Evolutionary conservation across 768 basidiomycete genomes (phyloP), one percentile per base, ranked within the genome.

Genomic region (Chalciporus chontae): DNA sequence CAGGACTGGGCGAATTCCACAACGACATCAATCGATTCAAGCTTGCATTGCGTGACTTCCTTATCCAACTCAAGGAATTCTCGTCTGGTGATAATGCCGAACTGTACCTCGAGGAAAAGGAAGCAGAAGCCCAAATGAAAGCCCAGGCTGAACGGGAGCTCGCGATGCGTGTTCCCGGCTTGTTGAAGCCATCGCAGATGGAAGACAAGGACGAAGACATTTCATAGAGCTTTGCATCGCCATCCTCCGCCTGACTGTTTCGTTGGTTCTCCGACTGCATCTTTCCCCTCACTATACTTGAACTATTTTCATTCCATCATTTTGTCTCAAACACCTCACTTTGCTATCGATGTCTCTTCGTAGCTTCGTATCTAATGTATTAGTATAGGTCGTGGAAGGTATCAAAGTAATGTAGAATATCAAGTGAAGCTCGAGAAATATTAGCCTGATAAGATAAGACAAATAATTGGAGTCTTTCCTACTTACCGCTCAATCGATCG

Each of bases 61-160:
- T 99, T 48, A 92, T 99, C 59, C 90, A 94, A 59, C 82, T 99
- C 54, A 96, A 96, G 67, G 96, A 98, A 70, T 98, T 96, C 74
- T 93, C 92, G 6, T 90, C 87, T 5, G 77, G 79, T 53, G 94
- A 96, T 62, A 94, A 95, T 56, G 73, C 93, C 8, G 96, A 97
- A 56, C 75, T 97, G 32, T 97, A 77, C 73, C 74, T 92, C 58
- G 95, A 97, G 62, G 96, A 98, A 71, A 95, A 93, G 70, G 94
- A 97, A 67, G 79, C 81, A 4, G 95, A 95, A 68, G 76, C 77
- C 18, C 80, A 85, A 64, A 76, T 73, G 67, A 87, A 89, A 71
- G 84, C 81, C 0, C 81, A 87, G 56, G 87, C 84, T 52, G 94
- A 96, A 70, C 85, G 85, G 45, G 83, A 93, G 71, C 80, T 86